Evolutionary conservation across 768 basidiomycete species (phyloP), one percentile per base, ranked within the genome.

Genomic region (Podaxis rugospora): DNA sequence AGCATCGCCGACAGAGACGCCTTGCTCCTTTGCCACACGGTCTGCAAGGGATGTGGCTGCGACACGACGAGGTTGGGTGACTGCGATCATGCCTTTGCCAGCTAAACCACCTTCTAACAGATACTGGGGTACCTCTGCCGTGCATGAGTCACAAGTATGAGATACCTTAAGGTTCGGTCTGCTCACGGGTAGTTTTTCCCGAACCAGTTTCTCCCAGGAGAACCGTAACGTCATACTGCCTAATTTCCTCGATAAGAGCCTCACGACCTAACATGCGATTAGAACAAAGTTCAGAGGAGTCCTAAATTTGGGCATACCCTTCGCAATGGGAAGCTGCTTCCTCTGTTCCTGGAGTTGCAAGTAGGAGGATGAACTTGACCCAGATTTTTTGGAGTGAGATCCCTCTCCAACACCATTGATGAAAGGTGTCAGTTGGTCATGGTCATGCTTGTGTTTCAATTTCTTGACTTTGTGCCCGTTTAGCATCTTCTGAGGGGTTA

Each of bases 121-220:
- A 70, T 96, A 98, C 69, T 99, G 97, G 0, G 97, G 97, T 51
- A 98, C 86, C 80, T 99, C 96, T 99, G 75, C 39, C 51, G 18
- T 51, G 4, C 21, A 62, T 47, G 2, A 35, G 46, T 36, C 11
- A 23, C 16, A 62, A 44, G 51, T 46, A 46, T 36, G 25, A 44
- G 40, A 35, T 51, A 28, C 52, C 39, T 13, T 35, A 61, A 57
- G 7, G 10, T 4, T 32, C 54, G n/a, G 50, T 54, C 57, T 44
- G 87, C 93, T 68, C 73, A 96, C 96, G 96, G 52, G 97, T 99
- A 0, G 96, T 96, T 77, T 99, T 99, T 64, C 97, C 97, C 18
- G 95, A 97, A 11, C 97, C 97, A 0, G 97, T 98, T 75, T 99
- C 97, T 40, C 95, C 97, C 1, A 99, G 82, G 7, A 99, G 83